Evolutionary conservation across 805 yeast species (phyloP).

Genomic region (Saturnispora besseyi): DNA sequence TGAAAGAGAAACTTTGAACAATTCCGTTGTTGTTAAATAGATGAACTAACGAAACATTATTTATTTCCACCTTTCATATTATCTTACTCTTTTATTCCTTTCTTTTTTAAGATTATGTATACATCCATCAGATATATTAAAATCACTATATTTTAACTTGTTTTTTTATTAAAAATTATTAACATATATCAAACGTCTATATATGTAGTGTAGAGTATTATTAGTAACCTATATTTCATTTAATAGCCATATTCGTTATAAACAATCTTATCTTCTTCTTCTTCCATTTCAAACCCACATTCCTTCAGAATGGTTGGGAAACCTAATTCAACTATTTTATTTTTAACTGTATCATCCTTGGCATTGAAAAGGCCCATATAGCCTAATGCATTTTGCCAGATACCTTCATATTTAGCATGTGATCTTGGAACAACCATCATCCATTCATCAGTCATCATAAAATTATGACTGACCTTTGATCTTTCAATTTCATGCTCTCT

Average conservation of each 20-base stretch:
- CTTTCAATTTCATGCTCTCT: slow-evolving; percentile 38
- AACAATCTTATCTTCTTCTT: slow-evolving; percentile 40
- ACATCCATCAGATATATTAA: too few relatives aligned
- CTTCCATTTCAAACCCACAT: slow-evolving; percentile 52
- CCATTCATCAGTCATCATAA: slow-evolving; percentile 75
- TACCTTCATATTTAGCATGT: slow-evolving; percentile 39
- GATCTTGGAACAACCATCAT: slow-evolving; percentile 82
- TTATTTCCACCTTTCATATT: not conserved
- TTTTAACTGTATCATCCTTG: slow-evolving; percentile 49
- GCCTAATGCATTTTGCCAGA: slow-evolving; percentile 76
- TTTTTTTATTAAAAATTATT: not conserved
- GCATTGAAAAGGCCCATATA: slow-evolving; percentile 71
- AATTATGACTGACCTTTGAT: slow-evolving; percentile 60
- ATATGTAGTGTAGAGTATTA: not conserved
- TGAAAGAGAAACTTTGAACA: slow-evolving; percentile 85
- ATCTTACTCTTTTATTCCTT: not conserved
- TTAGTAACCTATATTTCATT: not conserved
- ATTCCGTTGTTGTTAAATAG: slow-evolving; percentile 38
- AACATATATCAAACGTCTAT: not conserved
- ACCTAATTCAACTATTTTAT: slow-evolving; percentile 39
- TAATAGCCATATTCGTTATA: slow-evolving; percentile 55
- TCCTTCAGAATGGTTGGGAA: slow-evolving; percentile 46
- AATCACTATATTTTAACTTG: not conserved
- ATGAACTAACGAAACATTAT: not conserved
- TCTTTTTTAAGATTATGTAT: not conserved